Base-by-base conservation (phyloP, 2,329 filamentous ascomycete species). In the Fusarium xyrophilum region DNA sequence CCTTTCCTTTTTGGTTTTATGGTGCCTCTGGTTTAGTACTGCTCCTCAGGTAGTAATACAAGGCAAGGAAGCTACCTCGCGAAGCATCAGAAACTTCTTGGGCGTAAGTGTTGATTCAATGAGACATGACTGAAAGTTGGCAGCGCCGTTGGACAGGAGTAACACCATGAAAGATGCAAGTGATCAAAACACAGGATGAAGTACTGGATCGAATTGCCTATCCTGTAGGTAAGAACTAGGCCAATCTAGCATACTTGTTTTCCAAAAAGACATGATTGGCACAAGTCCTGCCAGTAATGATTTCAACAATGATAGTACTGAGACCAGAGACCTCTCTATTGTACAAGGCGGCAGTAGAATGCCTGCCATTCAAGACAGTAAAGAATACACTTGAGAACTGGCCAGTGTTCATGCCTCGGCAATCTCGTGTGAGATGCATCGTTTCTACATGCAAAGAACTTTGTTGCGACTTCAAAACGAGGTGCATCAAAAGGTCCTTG, bases 371-470 rank as follows among this genome's bases (percentile, higher is more conserved):
- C 6, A 13, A 42, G 12, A 28, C 4, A 9, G 15, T 4, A 23
- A 13, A 12, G 11, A 2, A 13, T 13, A 23, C 14, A 13, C 15
- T 13, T 5, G 15, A 23, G n/a, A 21, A 6, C 14, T 19, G 14
- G 4, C 1, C 2, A 4, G 13, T 14, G 5, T 7, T 32, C 28
- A 4, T 7, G 6, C n/a, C n/a, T 17, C 15, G 5, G 10, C 7
- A 19, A 10, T 19, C 15, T 32, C 44, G 15, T 19, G 15, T 32
- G n/a, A 47, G 15, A 32, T 23, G 44, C n/a, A 23, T 32, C n/a
- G 27, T 7, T 23, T 32, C 14, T 17, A 10, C 32, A 36, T 19
- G 17, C 13, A 36, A n/a, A 38, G 32, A 7, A 5, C 19, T n/a
- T 12, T 36, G 17, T 50, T 8, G 13, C 4, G 6, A 23, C 17